Evolutionary conservation across 257 asterid species (phyloP).

Genomic region (Fraxinus pennsylvanica): DNA sequence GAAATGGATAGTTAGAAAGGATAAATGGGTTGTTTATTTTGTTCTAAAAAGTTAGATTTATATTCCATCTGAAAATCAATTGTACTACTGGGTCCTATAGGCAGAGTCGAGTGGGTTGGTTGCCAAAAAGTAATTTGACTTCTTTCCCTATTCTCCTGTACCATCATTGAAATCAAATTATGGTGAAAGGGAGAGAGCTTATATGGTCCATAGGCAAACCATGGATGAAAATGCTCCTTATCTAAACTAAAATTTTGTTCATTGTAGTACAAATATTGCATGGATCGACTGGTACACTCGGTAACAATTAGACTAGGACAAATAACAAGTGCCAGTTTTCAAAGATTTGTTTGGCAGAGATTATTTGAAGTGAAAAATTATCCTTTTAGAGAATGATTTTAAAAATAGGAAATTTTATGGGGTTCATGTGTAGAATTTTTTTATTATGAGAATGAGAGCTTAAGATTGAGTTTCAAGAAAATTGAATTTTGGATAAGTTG

Average conservation of each 20-base stretch:
- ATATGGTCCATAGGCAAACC: not conserved
- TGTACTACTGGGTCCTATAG: slow-evolving; percentile 20
- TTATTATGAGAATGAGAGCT: too few species aligned
- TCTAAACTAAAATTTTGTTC: not conserved
- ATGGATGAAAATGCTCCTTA: not conserved
- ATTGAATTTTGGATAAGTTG: too few species aligned
- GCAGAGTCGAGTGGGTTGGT: slow-evolving; percentile 24
- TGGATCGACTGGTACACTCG: too few species aligned
- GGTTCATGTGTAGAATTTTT: too few species aligned
- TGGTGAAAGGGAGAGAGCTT: slow-evolving; percentile 19
- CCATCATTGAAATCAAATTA: slow-evolving; percentile 37
- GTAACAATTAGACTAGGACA: too few species aligned
- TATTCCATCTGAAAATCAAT: slow-evolving; percentile 36
- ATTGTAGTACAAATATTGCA: too few species aligned
- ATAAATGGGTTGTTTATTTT: slow-evolving; percentile 29
- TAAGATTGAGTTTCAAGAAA: too few species aligned
- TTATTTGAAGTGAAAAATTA: too few species aligned
- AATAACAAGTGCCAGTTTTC: too few species aligned
- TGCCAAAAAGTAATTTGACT: slow-evolving; percentile 36
- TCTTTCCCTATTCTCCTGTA: slow-evolving; percentile 29
- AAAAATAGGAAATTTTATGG: too few species aligned
- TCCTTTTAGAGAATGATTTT: too few species aligned
- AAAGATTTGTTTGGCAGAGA: too few species aligned
- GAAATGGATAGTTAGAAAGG: slow-evolving; percentile 38
- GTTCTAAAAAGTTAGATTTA: slow-evolving; percentile 40